Evolutionary conservation across 2,329 filamentous ascomycete genomes (phyloP).

Genomic region (Colletotrichum sp.): DNA sequence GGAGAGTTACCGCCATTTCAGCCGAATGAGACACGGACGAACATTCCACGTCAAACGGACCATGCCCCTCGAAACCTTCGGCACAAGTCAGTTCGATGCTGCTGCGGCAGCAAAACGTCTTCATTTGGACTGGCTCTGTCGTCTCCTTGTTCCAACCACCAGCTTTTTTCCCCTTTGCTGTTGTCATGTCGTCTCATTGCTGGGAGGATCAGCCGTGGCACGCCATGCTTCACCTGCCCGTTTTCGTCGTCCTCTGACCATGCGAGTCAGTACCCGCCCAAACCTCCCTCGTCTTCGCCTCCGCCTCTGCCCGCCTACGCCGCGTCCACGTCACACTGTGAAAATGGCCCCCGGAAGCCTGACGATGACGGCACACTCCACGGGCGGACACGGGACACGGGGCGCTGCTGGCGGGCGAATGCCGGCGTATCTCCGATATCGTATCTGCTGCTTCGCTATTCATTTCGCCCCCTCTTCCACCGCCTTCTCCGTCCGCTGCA

Average conservation of each 20-base stretch:
- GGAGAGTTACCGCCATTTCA: conserved; percentile 7
- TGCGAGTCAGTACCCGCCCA: conserved; percentile 4
- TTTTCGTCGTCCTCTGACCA: conserved; percentile 7
- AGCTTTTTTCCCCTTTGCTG: neutral
- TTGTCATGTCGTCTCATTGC: neutral
- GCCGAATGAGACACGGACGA: conserved; percentile 10
- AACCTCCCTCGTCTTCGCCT: neutral
- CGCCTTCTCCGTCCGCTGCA: neutral
- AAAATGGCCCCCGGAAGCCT: neutral
- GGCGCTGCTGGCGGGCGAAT: neutral
- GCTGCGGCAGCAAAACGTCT: neutral
- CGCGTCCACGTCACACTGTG: conserved; percentile 12
- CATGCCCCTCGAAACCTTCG: neutral
- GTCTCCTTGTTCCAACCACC: neutral
- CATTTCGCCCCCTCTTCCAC: neutral
- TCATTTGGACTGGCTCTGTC: neutral
- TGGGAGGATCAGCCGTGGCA: neutral
- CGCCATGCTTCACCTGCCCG: conserved; percentile 11
- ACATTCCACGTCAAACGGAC: neutral
- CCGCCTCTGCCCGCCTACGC: neutral
- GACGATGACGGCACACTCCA: conserved; percentile 4
- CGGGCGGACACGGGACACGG: conserved; percentile 1
- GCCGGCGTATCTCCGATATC: conserved; percentile 24
- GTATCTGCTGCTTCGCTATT: conserved; percentile 3
- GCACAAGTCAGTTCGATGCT: neutral